A percentile compares a stretch with the other conserved stretches of the same genome.
phyloP scores from a whole-genome alignment of 2,329 filamentous ascomycete species.

The Xylaria sp. region DNA sequence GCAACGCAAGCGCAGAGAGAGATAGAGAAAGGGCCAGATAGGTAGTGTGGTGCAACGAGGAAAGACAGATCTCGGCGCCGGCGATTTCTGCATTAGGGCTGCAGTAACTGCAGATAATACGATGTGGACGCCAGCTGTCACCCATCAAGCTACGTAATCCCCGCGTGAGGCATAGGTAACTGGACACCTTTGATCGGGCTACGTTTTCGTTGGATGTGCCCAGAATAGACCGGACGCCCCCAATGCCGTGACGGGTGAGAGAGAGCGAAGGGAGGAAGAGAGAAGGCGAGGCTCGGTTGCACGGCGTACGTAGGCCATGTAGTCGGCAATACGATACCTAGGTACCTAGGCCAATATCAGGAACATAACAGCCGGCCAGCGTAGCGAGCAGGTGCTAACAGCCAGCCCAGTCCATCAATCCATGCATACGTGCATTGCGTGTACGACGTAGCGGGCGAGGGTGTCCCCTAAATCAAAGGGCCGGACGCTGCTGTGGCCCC shows the following conservation, averaged over 20 bases:
- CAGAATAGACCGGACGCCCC: neutral
- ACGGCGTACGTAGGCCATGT: constrained; percentile 5
- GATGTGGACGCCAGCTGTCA: constrained; percentile 16
- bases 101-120: neutral
- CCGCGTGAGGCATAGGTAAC: neutral
- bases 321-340: neutral
- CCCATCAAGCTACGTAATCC: constrained; percentile 1
- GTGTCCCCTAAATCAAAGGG: constrained; percentile 6
- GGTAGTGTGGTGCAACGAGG: neutral
- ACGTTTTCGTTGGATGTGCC: neutral
- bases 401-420: no score
- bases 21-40: neutral
- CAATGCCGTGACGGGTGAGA: neutral
- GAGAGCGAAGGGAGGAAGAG: neutral
- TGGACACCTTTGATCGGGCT: neutral
- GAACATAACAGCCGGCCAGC: no score
- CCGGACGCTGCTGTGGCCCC: constrained; percentile 14
- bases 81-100: constrained; percentile 8
- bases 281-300: constrained; percentile 9
- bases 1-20: neutral
- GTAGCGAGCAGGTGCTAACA: no score
- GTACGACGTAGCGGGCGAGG: constrained; percentile 1
- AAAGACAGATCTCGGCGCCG: constrained; percentile 8
- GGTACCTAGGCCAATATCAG: no score
- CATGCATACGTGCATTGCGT: constrained; percentile 10